Evolutionary conservation across 73 alveolate genomes (phyloP).

Genomic region (Tetrahymena elliotti): DNA sequence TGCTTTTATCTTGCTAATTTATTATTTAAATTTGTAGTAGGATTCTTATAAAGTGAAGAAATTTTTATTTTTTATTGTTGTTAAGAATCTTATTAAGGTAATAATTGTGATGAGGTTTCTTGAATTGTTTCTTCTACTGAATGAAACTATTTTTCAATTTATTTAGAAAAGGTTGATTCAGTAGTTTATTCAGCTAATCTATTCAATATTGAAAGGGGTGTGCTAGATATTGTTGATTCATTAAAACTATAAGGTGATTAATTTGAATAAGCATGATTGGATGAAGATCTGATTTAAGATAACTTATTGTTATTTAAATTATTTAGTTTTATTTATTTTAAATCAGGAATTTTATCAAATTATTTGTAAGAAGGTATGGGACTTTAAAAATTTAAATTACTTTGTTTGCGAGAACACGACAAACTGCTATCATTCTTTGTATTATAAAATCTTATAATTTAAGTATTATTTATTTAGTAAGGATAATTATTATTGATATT

Average conservation of each 20-base stretch:
- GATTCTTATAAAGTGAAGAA: too few relatives aligned
- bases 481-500: background rate
- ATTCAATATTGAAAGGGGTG: background rate
- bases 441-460: too few relatives aligned
- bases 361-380: background rate
- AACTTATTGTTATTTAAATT: background rate
- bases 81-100: background rate
- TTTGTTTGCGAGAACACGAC: background rate
- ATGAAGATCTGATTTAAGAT: background rate
- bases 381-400: too few relatives aligned
- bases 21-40: background rate
- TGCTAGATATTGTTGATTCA: background rate
- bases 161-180: background rate
- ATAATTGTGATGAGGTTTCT: background rate
- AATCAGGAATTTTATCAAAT: background rate
- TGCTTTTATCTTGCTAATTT: background rate
- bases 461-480: background rate
- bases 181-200: background rate
- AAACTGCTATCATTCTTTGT: background rate
- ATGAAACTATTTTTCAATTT: background rate
- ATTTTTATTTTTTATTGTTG: too few relatives aligned
- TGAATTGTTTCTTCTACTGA: background rate
- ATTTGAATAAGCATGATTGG: background rate
- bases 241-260: background rate
- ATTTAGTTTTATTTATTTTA: too few relatives aligned